Conservation (phyloP, 2,329 filamentous ascomycete species). For the Arthrobotrys megalospora region DNA sequence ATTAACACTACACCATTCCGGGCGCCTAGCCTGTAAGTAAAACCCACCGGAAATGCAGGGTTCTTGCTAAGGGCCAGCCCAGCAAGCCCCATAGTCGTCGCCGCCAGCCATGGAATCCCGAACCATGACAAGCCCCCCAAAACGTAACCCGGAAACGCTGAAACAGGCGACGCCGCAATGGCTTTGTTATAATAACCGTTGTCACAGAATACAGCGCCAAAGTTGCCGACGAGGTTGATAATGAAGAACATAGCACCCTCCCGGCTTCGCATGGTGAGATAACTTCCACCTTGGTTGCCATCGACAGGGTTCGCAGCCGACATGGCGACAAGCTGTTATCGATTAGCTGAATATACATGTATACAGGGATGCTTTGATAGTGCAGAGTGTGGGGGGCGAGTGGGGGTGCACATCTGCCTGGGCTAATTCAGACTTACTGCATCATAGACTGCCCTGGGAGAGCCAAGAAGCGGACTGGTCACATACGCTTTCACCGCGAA, state of each 20-base stretch:
- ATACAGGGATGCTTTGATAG: neutral
- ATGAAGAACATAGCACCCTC: constrained; percentile 91
- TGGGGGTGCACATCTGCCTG: neutral
- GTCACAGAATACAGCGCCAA: constrained; percentile 79
- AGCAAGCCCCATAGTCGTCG: constrained; percentile 88
- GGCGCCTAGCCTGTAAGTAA: neutral
- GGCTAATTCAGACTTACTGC: constrained; percentile 66
- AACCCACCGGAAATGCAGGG: constrained; percentile 74
- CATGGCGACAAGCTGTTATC: constrained; percentile 74
- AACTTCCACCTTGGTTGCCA: constrained; percentile 85
- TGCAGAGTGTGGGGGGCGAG: neutral
- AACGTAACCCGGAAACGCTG: constrained; percentile 89
- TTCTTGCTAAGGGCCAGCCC: constrained; percentile 84
- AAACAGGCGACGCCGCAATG: constrained; percentile 86
- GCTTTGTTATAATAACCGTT: constrained; percentile 95
- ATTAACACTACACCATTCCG: neutral
- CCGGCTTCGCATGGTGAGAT: constrained; percentile 85
- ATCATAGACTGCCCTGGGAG: constrained; percentile 83
- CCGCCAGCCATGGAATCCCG: constrained; percentile 89
- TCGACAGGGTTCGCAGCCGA: constrained; percentile 79
- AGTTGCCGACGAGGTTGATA: constrained; percentile 89
- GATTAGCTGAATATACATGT: too few species aligned
- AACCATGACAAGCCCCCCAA: constrained; percentile 93
- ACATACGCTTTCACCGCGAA: constrained; percentile 88
- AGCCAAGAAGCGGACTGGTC: constrained; percentile 79